Evolutionary conservation across 331 rosid genomes (phyloP).

Genomic region (Stylosanthes scabra): DNA sequence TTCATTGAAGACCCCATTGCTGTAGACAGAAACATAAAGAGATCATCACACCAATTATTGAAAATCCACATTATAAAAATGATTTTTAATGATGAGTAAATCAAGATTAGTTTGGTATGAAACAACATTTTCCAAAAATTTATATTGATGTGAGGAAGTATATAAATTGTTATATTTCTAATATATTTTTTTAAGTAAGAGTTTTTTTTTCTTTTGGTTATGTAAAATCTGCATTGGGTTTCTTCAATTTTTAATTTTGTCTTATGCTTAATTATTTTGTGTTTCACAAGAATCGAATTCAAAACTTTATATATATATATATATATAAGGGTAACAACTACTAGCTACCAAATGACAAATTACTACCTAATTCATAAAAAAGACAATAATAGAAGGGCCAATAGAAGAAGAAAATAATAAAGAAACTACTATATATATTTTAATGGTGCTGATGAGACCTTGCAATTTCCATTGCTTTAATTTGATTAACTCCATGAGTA

Average conservation of each 20-base stretch:
- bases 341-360: neutral
- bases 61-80: constrained; percentile 17
- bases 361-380: constrained; percentile 2
- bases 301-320: too few relatives aligned
- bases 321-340: neutral
- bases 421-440: too few relatives aligned
- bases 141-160: too few relatives aligned
- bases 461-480: constrained; percentile 22
- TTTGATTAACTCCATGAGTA: neutral
- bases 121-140: too few relatives aligned
- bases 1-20: constrained; percentile 12
- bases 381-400: neutral
- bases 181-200: too few relatives aligned
- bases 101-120: neutral
- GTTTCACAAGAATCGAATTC: too few relatives aligned
- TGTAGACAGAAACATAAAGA: constrained; percentile 42
- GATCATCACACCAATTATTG: constrained; percentile 34
- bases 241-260: too few relatives aligned
- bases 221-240: too few relatives aligned
- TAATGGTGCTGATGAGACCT: constrained; percentile 17
- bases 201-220: too few relatives aligned
- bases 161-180: too few relatives aligned
- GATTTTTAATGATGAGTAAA: neutral
- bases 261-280: too few relatives aligned
- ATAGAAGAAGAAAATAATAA: neutral